Evolutionary conservation across 116 monocot genomes (phyloP), one percentile per base, ranked within the genome.

Genomic region (Phalaenopsis hybrid): DNA sequence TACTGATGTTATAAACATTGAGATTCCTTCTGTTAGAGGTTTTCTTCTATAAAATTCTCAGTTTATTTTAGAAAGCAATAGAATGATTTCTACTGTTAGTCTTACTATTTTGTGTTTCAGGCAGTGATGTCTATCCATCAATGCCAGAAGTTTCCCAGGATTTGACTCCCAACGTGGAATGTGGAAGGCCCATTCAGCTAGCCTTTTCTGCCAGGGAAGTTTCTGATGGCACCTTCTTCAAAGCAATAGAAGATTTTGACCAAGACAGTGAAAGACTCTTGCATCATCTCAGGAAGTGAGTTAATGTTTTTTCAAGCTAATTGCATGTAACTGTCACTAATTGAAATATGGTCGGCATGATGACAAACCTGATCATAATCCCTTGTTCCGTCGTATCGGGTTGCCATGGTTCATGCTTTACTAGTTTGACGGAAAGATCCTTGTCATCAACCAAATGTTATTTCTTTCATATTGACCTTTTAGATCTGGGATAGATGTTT

Each of bases 211-310:
- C 93, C 28, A 91, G 91, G 82, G 95, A 97, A 82, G 81, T 97
- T 73, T 86, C 95, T 51, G 97, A 97, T 86, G 97, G 97, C 57
- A 97, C 95, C 44, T 87, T 97, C 59, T 97, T 97, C 81, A 94
- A 92, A 89, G 91, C 97, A 76, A 94, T 97, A 78, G 86, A 97
- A 79, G 95, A 90, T 34, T 97, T 86, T 84, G 94, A 97, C 82
- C 92, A 90, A 59, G 91, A 97, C 51, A 90, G 86, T 78, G 85
- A 84, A 87, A 88, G 85, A 76, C 86, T 97, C 18, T 68, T 89
- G 59, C 81, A 94, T 88, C 91, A 86, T 68, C 93, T 97, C 23
- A 80, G 89, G 70, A 97, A 92, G 96, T 97, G 67, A 92, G 91
- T 78, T 15, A 15, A 17, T 18, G 17, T 75, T 75, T 20, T 75